These are phyloP conservation scores for Senecio squalidus DNA, from an alignment of 140 eudicot species.

Conservation along the genomic window DNA sequence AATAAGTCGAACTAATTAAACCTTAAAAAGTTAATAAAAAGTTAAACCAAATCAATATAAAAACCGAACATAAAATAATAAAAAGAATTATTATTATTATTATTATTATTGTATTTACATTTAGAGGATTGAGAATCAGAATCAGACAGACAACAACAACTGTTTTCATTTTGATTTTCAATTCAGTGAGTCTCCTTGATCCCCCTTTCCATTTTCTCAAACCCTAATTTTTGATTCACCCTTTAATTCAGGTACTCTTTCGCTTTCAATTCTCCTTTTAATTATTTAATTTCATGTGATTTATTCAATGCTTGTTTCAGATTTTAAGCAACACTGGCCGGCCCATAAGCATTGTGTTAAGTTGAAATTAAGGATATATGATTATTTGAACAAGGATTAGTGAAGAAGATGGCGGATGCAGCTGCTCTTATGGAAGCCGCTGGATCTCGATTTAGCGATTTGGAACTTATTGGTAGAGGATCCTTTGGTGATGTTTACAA, in stretches of 20 bases:
- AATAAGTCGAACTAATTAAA: too few relatives aligned
- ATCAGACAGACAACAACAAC: too few relatives aligned
- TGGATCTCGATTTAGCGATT: slow-evolving; percentile 67
- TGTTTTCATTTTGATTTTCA: background rate
- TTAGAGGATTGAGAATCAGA: too few relatives aligned
- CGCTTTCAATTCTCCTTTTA: slow-evolving; percentile 13
- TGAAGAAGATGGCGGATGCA: slow-evolving; percentile 72
- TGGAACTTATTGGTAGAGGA: slow-evolving; percentile 97
- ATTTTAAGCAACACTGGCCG: slow-evolving; percentile 17
- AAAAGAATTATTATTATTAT: too few relatives aligned
- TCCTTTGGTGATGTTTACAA: slow-evolving; percentile 96
- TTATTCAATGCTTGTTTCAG: slow-evolving; percentile 26
- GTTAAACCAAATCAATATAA: too few relatives aligned
- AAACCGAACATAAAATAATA: too few relatives aligned
- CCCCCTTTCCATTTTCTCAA: background rate
- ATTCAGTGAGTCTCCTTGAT: too few relatives aligned
- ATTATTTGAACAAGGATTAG: slow-evolving; percentile 3
- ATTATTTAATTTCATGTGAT: slow-evolving; percentile 15
- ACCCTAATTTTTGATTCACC: background rate
- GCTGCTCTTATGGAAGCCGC: slow-evolving; percentile 77
- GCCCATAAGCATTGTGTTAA: slow-evolving; percentile 25
- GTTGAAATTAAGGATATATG: slow-evolving; percentile 8
- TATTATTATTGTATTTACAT: too few relatives aligned
- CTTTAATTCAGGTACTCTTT: slow-evolving; percentile 13
- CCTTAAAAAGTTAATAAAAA: too few relatives aligned